Percentiles rank a stretch among this genome's conserved stretches.
Conservation (phyloP, 163 green algal genomes). For the Chlorella variabilis region DNA sequence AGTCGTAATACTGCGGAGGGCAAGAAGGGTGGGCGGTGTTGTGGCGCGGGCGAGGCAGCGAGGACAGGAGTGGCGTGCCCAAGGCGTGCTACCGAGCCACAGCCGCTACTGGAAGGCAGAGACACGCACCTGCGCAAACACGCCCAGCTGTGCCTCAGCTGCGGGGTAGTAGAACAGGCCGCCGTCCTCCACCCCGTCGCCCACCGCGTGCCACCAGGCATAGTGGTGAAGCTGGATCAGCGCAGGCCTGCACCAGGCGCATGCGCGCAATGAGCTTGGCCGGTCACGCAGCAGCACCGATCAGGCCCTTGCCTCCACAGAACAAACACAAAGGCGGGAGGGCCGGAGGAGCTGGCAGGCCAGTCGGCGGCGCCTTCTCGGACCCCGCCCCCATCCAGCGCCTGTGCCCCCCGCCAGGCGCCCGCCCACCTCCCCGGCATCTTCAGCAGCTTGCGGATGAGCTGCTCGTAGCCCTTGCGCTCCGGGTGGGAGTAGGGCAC, state of each 20-base stretch:
- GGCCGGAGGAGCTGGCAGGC: no score
- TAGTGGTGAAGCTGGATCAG: conserved; percentile 33
- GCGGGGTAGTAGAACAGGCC: conserved; percentile 27
- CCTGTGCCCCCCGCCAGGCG: no score
- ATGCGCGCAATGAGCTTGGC: not conserved
- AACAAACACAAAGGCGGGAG: no score
- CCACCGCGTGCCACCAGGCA: conserved; percentile 26
- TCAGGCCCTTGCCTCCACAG: no score
- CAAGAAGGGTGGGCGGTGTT: not conserved
- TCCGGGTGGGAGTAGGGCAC: not conserved
- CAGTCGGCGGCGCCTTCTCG: no score
- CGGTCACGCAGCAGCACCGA: no score
- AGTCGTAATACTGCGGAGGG: conserved; percentile 32
- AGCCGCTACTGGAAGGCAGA: no score
- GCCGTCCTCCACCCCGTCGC: conserved; percentile 7
- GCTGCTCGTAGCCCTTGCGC: conserved; percentile 58
- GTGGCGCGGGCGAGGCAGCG: no score
- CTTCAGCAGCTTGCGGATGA: conserved; percentile 70
- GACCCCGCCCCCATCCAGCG: no score
- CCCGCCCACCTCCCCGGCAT: conserved; percentile 9
- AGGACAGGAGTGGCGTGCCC: no score
- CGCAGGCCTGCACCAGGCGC: not conserved
- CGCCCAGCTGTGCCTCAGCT: conserved; percentile 18
- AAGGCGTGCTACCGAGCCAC: no score
- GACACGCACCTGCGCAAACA: conserved; percentile 36